Base-by-base conservation (phyloP, 441 rosid genomes). In the Theobroma grandiflorum region DNA sequence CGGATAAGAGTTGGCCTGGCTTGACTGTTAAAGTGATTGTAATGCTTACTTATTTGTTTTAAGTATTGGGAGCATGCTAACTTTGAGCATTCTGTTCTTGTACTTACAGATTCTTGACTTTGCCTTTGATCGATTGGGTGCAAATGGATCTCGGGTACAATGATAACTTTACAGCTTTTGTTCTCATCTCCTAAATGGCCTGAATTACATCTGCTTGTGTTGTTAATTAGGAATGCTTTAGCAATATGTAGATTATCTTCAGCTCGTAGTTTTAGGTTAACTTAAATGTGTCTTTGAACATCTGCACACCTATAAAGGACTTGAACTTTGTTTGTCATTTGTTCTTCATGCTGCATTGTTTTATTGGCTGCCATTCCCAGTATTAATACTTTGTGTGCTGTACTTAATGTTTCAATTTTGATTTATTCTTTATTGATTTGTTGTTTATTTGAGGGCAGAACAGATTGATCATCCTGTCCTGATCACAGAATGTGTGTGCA, bases 401-500 rank as follows among this genome's bases (percentile, higher is more conserved):
- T n/a, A 33, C 6, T 77, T 40, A 16, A 74, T 31, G 22, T 77
- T 70, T 66, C 9, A 37, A 16, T 18, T 20, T 20, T 55, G 53
- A 8, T 71, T 73, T 79, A 37, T 53, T 75, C 64, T 38, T 67
- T 67, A 61, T 77, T 87, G 88, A 81, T 85, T 77, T 70, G 50
- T 74, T 86, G 80, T 80, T 85, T 65, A 59, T 88, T 88, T 85
- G 89, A 85, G 84, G 90, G 80, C 88, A 86, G 86, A 84, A 77
- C 98, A 95, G 98, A 93, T 92, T 77, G 90, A 96, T 88, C 99
- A 94, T 86, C 98, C 99, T 79, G 81, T 94, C 84, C 89, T 96
- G 79, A 90, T 96, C 81, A 96, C 98, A 75, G 98, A 96, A 89
- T 96, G 97, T 77, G 94, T 89, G 22, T 91, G 97, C 94, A 93